Conservation (phyloP, 2,329 filamentous ascomycete species). For the Raffaelea deltoideospora region DNA sequence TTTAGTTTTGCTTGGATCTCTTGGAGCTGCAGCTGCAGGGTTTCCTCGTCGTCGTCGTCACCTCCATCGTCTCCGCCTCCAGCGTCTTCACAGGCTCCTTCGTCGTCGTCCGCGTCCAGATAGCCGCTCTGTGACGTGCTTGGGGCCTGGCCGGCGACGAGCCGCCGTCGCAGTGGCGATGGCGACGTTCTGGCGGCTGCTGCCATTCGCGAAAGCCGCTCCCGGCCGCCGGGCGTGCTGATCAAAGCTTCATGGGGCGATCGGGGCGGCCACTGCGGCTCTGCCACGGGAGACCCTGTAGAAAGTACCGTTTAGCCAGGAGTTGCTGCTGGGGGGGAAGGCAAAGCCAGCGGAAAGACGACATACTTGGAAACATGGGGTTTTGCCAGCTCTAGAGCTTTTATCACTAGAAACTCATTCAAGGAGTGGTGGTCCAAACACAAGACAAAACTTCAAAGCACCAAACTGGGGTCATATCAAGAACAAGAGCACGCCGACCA, state of each 20-base stretch:
- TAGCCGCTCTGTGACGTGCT: too few relatives aligned
- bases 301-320: too few relatives aligned
- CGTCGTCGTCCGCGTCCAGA: slow-evolving; percentile 15
- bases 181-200: slow-evolving; percentile 47
- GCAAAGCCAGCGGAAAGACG: too few relatives aligned
- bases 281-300: slow-evolving; percentile 13
- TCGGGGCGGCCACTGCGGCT: slow-evolving; percentile 47
- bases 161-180: slow-evolving; percentile 39
- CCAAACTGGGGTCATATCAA: too few relatives aligned
- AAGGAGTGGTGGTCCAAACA: too few relatives aligned
- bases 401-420: too few relatives aligned
- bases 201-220: slow-evolving; percentile 51
- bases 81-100: slow-evolving; percentile 12
- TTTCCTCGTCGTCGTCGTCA: slow-evolving; percentile 78
- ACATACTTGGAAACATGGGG: slow-evolving; percentile 8
- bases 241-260: slow-evolving; percentile 50
- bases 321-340: too few relatives aligned
- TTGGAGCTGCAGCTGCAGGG: slow-evolving; percentile 67
- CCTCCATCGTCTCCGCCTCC: slow-evolving; percentile 26
- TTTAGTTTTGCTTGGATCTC: slow-evolving; percentile 80
- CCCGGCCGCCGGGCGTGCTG: slow-evolving; percentile 63
- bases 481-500: too few relatives aligned
- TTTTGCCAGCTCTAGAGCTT: too few relatives aligned
- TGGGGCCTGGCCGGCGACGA: not conserved
- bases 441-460: too few relatives aligned